Percentiles rank a stretch among this genome's conserved stretches.
These are phyloP conservation scores for Neofusicoccum sp. DNA, from an alignment of 2,329 filamentous ascomycete genomes.

Conservation along the genomic window DNA sequence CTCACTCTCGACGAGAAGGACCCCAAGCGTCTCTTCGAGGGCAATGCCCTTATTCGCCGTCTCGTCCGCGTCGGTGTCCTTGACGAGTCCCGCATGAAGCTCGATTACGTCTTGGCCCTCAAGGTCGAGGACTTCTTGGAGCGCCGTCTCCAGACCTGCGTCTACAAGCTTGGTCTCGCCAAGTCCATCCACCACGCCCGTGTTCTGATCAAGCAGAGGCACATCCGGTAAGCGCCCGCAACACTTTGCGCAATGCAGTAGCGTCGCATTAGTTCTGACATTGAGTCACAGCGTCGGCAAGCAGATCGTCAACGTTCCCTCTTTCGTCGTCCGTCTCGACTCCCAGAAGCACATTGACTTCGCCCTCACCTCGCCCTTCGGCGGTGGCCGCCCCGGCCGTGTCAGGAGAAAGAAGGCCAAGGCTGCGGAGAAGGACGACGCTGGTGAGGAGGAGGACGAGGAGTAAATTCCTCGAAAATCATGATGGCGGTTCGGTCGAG, in stretches of 20 bases:
- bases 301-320: slow-evolving; percentile 99
- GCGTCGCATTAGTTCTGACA: background rate
- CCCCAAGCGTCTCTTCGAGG: slow-evolving; percentile 99
- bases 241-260: slow-evolving; percentile 3
- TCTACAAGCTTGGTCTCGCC: slow-evolving; percentile 99
- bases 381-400: slow-evolving; percentile 94
- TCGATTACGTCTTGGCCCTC: slow-evolving; percentile 99
- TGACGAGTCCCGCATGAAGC: slow-evolving; percentile 99
- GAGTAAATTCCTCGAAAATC: slow-evolving; percentile 41
- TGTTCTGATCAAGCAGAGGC: slow-evolving; percentile 98
- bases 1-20: slow-evolving; percentile 99
- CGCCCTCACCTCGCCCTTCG: slow-evolving; percentile 94
- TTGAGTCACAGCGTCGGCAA: slow-evolving; percentile 76
- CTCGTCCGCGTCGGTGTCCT: slow-evolving; percentile 99
- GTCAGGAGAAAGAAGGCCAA: slow-evolving; percentile 99
- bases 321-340: slow-evolving; percentile 99
- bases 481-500: slow-evolving; percentile 9
- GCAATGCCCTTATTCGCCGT: slow-evolving; percentile 99
- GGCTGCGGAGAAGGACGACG: slow-evolving; percentile 84
- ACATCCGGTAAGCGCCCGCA: slow-evolving; percentile 72
- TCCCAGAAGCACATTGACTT: slow-evolving; percentile 99
- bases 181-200: slow-evolving; percentile 99
- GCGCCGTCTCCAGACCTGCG: slow-evolving; percentile 98
- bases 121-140: slow-evolving; percentile 99
- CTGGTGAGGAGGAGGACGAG: slow-evolving; percentile 86